Base-by-base conservation (phyloP, 2,329 filamentous ascomycete genomes). In the Grosmannia serpens region DNA sequence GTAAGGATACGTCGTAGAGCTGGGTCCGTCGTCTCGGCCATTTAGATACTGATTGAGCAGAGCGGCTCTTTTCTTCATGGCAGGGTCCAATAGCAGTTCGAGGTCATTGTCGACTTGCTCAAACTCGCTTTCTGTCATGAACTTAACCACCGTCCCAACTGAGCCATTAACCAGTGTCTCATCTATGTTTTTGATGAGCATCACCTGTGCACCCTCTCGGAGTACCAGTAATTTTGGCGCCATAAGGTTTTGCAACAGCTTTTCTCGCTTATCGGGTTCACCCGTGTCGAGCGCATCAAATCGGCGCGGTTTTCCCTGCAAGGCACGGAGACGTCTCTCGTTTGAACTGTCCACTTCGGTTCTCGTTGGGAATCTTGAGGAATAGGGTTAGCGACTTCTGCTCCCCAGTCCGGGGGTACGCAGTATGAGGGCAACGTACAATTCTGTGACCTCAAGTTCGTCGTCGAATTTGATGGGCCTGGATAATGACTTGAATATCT, bases 111-210 rank as follows among this genome's bases (percentile, higher is more conserved):
- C 63, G 24, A 63, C 60, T 57, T 62, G 69, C 27, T 73, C 71
- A 60, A 76, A 78, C 15, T 70, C 69, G 15, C 65, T 63, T 61
- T 77, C 72, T 20, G 67, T 76, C 70, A 91, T 91, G 71, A 96
- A 95, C 7, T 80, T 83, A 15, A 86, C 79, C 5, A 99, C 87
- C 61, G 88, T 91, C 27, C 94, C 94, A 11, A 99, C 78, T 0
- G 92, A 95, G 5, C 94, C 94, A 68, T 99, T 99, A 64, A 97
- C 94, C 0, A 99, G 79, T 0, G 83, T 86, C 46, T 96, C 90
- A 67, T 99, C 94, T 74, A 97, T 86, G 66, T 99, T 99, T 72
- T 99, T 99, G 77, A 99, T 96, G n/a, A 99, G 77, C 94, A 99
- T 99, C 51, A 99, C 95, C 69, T 99, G 95, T 0, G 94, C 89